Evolutionary conservation across 1,284 basidiomycete genomes (phyloP).

Genomic region (Ceraceosorus bombacis): DNA sequence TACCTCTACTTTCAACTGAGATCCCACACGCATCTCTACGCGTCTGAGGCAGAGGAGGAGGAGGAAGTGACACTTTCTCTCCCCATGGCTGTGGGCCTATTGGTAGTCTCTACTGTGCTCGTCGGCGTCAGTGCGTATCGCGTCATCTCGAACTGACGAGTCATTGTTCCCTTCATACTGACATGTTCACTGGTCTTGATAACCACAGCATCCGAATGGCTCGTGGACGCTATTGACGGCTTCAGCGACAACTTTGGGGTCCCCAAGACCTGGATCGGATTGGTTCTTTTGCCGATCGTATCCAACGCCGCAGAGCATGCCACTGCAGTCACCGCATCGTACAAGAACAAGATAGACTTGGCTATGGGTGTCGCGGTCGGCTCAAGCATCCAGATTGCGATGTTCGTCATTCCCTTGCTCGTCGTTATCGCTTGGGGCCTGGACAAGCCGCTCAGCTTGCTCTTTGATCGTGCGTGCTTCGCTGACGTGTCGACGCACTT

Average conservation of each 20-base stretch:
- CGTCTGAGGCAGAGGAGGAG: constrained; percentile 24
- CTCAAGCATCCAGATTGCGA: constrained; percentile 37
- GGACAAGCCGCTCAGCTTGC: constrained; percentile 29
- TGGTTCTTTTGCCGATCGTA: constrained; percentile 35
- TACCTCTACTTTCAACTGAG: constrained; percentile 25
- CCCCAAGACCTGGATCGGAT: constrained; percentile 33
- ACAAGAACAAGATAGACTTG: constrained; percentile 41
- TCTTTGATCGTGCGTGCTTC: constrained; percentile 23
- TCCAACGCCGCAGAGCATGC: constrained; percentile 36
- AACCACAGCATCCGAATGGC: constrained; percentile 27
- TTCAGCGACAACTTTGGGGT: constrained; percentile 22
- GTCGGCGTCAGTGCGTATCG: constrained; percentile 24
- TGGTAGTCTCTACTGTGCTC: constrained; percentile 29
- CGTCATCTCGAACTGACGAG: no score
- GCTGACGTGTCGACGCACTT: no score
- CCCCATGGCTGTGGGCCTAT: constrained; percentile 20
- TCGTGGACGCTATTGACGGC: constrained; percentile 32
- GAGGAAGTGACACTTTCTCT: constrained; percentile 36
- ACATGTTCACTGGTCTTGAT: no score
- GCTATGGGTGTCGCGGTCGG: constrained; percentile 36
- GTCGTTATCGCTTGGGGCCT: constrained; percentile 41
- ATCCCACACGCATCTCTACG: constrained; percentile 17
- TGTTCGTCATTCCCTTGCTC: constrained; percentile 38
- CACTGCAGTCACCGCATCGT: constrained; percentile 34
- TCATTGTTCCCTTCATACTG: no score